Conservation (phyloP, 257 asterid species). For the Cordia subcordata region DNA sequence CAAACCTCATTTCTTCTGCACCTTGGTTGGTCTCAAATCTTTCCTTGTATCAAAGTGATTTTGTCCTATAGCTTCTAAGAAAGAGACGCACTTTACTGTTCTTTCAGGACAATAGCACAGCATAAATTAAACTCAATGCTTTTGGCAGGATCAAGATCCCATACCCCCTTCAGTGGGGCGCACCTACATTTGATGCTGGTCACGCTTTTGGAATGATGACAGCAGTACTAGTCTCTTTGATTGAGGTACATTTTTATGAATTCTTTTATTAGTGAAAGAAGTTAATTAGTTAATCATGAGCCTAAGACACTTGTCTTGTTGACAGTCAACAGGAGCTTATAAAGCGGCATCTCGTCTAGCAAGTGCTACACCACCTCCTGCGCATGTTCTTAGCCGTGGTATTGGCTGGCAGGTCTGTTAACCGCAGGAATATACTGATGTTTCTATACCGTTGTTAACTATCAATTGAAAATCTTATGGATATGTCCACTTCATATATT, state of each 20-base stretch:
- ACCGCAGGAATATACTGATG: background rate
- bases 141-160: constrained; percentile 82
- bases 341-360: constrained; percentile 96
- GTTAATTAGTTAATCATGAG: background rate
- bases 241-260: constrained; percentile 52
- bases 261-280: too few species aligned
- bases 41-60: background rate
- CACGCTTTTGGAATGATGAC: constrained; percentile 99
- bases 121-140: background rate
- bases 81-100: background rate
- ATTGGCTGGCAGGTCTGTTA: constrained; percentile 95
- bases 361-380: constrained; percentile 98
- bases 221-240: constrained; percentile 82
- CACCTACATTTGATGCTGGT: constrained; percentile 96
- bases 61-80: constrained; percentile 1
- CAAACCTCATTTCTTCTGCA: constrained; percentile 76
- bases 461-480: background rate
- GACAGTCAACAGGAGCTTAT: constrained; percentile 95
- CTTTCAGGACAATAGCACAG: background rate
- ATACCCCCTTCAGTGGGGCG: constrained; percentile 97
- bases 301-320: constrained; percentile 1
- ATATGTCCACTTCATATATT: too few species aligned
- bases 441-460: background rate
- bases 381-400: constrained; percentile 98
- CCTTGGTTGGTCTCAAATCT: constrained; percentile 59